Evolutionary conservation across 768 basidiomycete genomes (phyloP).

Genomic region (Gloeophyllum trabeum): DNA sequence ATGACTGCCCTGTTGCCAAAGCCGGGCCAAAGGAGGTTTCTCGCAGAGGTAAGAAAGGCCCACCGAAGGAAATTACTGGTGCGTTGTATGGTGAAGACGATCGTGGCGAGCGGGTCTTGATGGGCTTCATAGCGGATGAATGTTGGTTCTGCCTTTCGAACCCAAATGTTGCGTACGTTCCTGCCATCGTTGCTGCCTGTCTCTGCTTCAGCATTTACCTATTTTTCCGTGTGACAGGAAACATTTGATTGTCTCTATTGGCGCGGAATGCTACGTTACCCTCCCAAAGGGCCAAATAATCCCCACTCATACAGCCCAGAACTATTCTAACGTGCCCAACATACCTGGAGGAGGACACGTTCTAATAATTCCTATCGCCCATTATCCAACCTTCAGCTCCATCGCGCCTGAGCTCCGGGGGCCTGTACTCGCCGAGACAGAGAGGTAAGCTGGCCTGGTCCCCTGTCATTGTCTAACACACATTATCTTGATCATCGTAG

Average conservation of each 20-base stretch:
- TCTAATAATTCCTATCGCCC: constrained; percentile 86
- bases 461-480: not conserved
- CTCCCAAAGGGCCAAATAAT: constrained; percentile 94
- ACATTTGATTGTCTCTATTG: constrained; percentile 92
- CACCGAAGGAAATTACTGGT: constrained; percentile 76
- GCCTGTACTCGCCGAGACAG: constrained; percentile 74
- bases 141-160: constrained; percentile 99
- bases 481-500: constrained; percentile 23
- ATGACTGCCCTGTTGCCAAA: constrained; percentile 74
- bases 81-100: constrained; percentile 17
- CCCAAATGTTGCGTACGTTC: constrained; percentile 71
- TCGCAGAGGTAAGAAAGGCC: constrained; percentile 30
- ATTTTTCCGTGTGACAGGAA: constrained; percentile 47
- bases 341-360: constrained; percentile 97
- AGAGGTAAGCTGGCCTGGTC: constrained; percentile 32
- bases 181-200: not conserved
- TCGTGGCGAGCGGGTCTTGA: not conserved
- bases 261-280: constrained; percentile 87
- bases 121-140: constrained; percentile 53
- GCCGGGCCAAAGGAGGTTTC: constrained; percentile 29
- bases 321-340: constrained; percentile 22
- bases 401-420: constrained; percentile 69
- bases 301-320: constrained; percentile 54
- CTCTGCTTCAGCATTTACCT: not conserved
- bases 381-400: constrained; percentile 79